Conservation (phyloP, 2,329 filamentous ascomycete species). For the Fusarium beomiforme region DNA sequence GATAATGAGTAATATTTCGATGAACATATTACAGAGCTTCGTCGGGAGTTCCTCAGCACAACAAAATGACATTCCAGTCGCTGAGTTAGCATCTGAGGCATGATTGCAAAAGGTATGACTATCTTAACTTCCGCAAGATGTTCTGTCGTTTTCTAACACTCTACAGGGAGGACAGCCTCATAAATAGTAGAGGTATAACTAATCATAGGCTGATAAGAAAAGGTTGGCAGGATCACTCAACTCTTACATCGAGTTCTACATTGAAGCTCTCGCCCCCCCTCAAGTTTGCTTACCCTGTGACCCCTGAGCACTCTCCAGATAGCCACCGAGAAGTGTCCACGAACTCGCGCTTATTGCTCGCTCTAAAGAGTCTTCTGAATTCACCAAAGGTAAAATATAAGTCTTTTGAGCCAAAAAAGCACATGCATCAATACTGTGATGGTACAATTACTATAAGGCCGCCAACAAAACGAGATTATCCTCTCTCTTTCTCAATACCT, state of each 20-base stretch:
- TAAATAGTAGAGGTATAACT: too few relatives aligned
- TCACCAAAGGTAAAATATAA: neutral
- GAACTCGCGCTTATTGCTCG: neutral
- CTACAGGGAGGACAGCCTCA: too few relatives aligned
- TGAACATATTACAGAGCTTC: too few relatives aligned
- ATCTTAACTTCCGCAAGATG: too few relatives aligned
- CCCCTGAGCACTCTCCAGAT: neutral
- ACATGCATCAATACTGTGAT: slow-evolving; percentile 15
- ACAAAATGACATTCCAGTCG: too few relatives aligned
- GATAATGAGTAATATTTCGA: too few relatives aligned
- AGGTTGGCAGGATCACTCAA: neutral
- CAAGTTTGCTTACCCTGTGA: neutral
- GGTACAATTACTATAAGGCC: slow-evolving; percentile 26
- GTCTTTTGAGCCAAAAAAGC: neutral
- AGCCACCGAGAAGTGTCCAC: too few relatives aligned
- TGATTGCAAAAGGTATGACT: too few relatives aligned
- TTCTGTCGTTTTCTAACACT: too few relatives aligned
- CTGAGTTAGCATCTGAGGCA: too few relatives aligned
- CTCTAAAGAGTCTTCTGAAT: neutral
- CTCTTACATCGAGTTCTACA: neutral
- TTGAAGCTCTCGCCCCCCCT: neutral
- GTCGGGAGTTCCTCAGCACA: too few relatives aligned
- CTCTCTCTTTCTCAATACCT: neutral
- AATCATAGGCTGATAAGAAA: too few relatives aligned
- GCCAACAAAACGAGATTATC: slow-evolving; percentile 2